A percentile compares a stretch with the other conserved stretches of the same genome.
Conservation (phyloP, 2,329 filamentous ascomycete genomes). For the Alternaria viburni region DNA sequence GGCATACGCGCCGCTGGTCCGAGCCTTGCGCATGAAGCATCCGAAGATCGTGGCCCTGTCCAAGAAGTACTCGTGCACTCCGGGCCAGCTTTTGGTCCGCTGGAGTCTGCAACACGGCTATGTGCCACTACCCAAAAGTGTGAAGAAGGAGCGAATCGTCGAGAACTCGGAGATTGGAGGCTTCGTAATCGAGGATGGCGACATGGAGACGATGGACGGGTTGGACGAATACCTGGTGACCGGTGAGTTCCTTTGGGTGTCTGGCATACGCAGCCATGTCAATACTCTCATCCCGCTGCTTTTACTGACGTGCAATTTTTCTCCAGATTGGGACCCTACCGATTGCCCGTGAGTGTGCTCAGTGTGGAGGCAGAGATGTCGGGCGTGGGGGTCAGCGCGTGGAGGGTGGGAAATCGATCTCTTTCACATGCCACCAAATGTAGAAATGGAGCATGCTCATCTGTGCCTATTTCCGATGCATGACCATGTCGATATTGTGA, state of each 20-base stretch:
- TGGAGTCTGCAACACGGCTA: constrained; percentile 80
- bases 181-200: constrained; percentile 67
- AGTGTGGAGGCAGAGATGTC: constrained; percentile 17
- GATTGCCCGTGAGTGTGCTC: constrained; percentile 38
- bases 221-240: constrained; percentile 77
- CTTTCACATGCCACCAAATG: background rate
- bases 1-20: constrained; percentile 79
- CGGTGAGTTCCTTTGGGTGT: constrained; percentile 22
- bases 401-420: constrained; percentile 1
- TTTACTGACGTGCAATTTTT: constrained; percentile 21
- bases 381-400: constrained; percentile 29
- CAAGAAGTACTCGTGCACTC: constrained; percentile 71
- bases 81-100: constrained; percentile 76
- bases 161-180: constrained; percentile 68
- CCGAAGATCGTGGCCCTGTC: constrained; percentile 67
- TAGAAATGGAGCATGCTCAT: background rate
- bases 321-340: constrained; percentile 56
- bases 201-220: constrained; percentile 67
- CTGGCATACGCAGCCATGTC: background rate
- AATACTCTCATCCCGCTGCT: background rate
- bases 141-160: constrained; percentile 65
- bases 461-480: background rate
- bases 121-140: constrained; percentile 76
- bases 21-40: constrained; percentile 73
- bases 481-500: background rate